Percentiles rank a stretch among this genome's conserved stretches.
phyloP scores from a whole-genome alignment of 345 rosid species.

The Hibiscus syriacus region DNA sequence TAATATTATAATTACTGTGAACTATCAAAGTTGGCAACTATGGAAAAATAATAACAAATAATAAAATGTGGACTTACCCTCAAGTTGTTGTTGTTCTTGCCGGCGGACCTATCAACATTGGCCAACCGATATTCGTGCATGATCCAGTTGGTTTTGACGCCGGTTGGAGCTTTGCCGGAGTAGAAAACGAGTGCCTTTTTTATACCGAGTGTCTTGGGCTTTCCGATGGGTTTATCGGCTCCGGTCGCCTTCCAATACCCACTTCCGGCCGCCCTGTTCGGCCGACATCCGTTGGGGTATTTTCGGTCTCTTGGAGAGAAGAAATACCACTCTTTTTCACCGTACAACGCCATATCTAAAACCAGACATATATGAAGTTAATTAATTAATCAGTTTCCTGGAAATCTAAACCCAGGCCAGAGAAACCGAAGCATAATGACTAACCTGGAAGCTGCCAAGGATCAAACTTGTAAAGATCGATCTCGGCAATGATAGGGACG shows the following conservation, averaged over 20 bases:
- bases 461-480: constrained; percentile 78
- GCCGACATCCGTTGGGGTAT: constrained; percentile 4
- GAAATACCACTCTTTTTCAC: constrained; percentile 51
- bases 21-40: background rate
- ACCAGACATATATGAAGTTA: constrained; percentile 1
- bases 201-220: constrained; percentile 64
- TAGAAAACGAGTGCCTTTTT: constrained; percentile 89
- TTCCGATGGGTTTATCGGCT: constrained; percentile 83
- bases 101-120: constrained; percentile 70
- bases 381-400: background rate
- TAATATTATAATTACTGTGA: too few species aligned
- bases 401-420: background rate
- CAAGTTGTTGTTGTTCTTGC: constrained; percentile 41
- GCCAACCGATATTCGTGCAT: constrained; percentile 96
- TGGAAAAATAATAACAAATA: background rate
- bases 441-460: constrained; percentile 95
- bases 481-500: constrained; percentile 72
- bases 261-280: constrained; percentile 4
- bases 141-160: constrained; percentile 87
- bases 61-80: constrained; percentile 35
- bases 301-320: constrained; percentile 6
- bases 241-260: constrained; percentile 64
- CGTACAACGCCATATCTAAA: constrained; percentile 66
- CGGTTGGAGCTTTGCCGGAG: constrained; percentile 80
- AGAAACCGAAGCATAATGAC: background rate